A percentile compares a stretch with the other conserved stretches of the same genome.
phyloP scores from a whole-genome alignment of 2,329 filamentous ascomycete species.

The Helicocarpus griseus region DNA sequence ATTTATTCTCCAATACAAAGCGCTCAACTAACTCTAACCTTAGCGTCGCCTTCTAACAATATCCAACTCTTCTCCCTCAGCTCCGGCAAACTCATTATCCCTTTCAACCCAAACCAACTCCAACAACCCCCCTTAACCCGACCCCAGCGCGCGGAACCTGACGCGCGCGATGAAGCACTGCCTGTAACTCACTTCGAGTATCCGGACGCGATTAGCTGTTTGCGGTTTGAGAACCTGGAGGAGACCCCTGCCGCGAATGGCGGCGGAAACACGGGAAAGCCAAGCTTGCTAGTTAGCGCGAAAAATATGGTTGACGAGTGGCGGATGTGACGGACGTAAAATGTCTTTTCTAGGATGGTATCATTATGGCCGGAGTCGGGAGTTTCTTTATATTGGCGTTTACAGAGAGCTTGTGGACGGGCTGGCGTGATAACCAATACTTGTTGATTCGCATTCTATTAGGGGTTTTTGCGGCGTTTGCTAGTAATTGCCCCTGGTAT shows the following conservation, averaged over 20 bases:
- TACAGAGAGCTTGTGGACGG: too few species aligned
- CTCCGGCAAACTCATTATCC: constrained; percentile 23
- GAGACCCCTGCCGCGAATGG: constrained; percentile 4
- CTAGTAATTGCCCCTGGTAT: too few species aligned
- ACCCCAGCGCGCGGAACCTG: background rate
- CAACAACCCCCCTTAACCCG: background rate
- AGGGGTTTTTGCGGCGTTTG: too few species aligned
- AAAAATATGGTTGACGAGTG: constrained; percentile 28
- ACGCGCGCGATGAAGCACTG: background rate
- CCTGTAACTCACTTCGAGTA: constrained; percentile 17
- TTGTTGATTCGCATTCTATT: too few species aligned
- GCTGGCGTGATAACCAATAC: too few species aligned
- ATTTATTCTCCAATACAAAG: background rate
- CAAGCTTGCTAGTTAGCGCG: constrained; percentile 26
- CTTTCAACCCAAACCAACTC: background rate
- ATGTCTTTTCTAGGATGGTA: background rate
- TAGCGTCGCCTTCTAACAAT: constrained; percentile 4
- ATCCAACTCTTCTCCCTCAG: constrained; percentile 31
- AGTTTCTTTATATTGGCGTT: too few species aligned
- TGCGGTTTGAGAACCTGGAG: constrained; percentile 23
- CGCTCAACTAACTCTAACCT: background rate
- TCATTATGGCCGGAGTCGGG: too few species aligned
- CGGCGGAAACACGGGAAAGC: constrained; percentile 19
- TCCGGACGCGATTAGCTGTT: constrained; percentile 16
- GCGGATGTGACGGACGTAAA: constrained; percentile 9